Percentiles rank a stretch among this genome's conserved stretches.
Evolutionary conservation across 768 basidiomycete genomes (phyloP).

Genomic region (Tephrocybe sp.): DNA sequence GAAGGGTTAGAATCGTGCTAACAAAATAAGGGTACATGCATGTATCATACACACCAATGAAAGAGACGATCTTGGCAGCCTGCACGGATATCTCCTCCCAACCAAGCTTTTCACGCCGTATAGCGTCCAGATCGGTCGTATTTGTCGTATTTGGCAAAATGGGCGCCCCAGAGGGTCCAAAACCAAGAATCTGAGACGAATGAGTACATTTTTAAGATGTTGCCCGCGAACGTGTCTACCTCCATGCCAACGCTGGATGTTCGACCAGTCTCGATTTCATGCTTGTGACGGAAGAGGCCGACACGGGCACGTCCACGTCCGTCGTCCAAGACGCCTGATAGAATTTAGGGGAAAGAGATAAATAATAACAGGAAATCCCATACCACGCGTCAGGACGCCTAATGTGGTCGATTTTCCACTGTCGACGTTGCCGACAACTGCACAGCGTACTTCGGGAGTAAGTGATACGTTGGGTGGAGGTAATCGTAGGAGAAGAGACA

Average conservation of each 20-base stretch:
- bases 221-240: constrained; percentile 35
- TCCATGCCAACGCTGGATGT: constrained; percentile 98
- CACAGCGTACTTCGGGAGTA: constrained; percentile 92
- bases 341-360: constrained; percentile 16
- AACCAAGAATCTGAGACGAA: constrained; percentile 75
- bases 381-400: constrained; percentile 93
- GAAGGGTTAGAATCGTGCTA: not conserved
- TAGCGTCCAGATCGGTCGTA: constrained; percentile 56
- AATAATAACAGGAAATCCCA: constrained; percentile 8
- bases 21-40: not conserved
- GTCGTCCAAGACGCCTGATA: constrained; percentile 70
- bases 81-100: constrained; percentile 95
- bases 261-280: constrained; percentile 93
- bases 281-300: constrained; percentile 92
- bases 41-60: constrained; percentile 59
- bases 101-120: constrained; percentile 81
- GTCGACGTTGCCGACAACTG: constrained; percentile 94
- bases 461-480: constrained; percentile 73
- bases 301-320: constrained; percentile 82
- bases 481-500: constrained; percentile 63
- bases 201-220: not conserved
- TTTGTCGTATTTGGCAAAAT: constrained; percentile 68
- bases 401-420: constrained; percentile 94
- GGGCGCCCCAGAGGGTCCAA: constrained; percentile 70
- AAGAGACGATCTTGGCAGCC: constrained; percentile 90